phyloP scores from a whole-genome alignment of 495 filamentous ascomycete species.

The Lepidopterella palustris region DNA sequence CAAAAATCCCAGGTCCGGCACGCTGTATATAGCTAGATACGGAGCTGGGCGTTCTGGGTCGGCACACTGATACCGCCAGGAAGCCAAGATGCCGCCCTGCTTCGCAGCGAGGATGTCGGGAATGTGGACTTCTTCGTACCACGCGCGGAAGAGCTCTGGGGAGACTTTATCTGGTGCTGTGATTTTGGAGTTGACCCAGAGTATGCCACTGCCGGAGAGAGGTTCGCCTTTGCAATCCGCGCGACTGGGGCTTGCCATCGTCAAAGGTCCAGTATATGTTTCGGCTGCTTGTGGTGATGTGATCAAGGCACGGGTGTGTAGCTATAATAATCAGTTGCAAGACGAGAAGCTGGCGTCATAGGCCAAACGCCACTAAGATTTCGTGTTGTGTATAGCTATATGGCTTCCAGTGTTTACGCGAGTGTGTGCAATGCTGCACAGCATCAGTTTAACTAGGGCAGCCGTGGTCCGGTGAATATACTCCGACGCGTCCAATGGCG shows the following conservation, averaged over 20 bases:
- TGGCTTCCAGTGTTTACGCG: too few relatives aligned
- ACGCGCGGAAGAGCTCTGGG: constrained; percentile 15
- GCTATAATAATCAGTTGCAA: too few relatives aligned
- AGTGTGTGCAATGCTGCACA: too few relatives aligned
- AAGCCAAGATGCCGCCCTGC: constrained; percentile 18
- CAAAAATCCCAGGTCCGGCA: constrained; percentile 22
- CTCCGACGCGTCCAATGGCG: too few relatives aligned
- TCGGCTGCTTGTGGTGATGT: too few relatives aligned
- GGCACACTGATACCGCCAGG: constrained; percentile 17
- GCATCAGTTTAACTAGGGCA: too few relatives aligned
- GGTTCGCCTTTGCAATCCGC: constrained; percentile 8
- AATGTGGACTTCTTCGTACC: constrained; percentile 31
- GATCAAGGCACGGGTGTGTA: too few relatives aligned
- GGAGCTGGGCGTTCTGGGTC: constrained; percentile 13
- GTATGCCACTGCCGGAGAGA: constrained; percentile 20
- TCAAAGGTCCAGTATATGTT: too few relatives aligned
- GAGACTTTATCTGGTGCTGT: constrained; percentile 9
- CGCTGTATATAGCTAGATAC: constrained; percentile 26
- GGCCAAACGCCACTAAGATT: too few relatives aligned
- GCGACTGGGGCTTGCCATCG: constrained; percentile 10
- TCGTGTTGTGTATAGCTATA: too few relatives aligned
- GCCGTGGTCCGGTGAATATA: too few relatives aligned
- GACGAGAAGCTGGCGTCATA: too few relatives aligned
- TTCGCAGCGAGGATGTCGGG: constrained; percentile 22
- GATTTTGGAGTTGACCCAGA: constrained; percentile 27